Evolutionary conservation across 2,329 filamentous ascomycete species (phyloP).

Genomic region (Lachnellula suecica): DNA sequence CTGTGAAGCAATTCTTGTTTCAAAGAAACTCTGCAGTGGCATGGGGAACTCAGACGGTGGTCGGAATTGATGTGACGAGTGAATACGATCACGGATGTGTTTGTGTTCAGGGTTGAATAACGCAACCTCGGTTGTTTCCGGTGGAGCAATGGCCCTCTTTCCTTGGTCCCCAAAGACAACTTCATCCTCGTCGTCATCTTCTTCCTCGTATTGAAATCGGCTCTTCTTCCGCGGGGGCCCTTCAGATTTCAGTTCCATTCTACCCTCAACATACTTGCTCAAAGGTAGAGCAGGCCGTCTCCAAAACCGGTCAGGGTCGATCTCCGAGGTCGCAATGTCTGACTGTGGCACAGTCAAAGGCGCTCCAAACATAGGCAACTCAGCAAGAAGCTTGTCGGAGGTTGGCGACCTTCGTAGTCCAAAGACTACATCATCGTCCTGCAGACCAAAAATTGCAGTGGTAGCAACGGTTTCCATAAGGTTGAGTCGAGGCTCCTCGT

Average conservation of each 20-base stretch:
- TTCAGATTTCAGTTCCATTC: conserved; percentile 67
- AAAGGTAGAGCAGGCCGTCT: conserved; percentile 76
- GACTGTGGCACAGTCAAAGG: conserved; percentile 58
- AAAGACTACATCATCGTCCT: conserved; percentile 79
- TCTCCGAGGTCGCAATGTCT: conserved; percentile 56
- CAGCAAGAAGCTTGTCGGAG: conserved; percentile 73
- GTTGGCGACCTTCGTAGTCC: conserved; percentile 71
- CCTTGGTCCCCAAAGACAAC: conserved; percentile 30
- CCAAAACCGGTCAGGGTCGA: conserved; percentile 70
- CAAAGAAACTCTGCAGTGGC: conserved; percentile 88
- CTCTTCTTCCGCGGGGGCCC: conserved; percentile 73
- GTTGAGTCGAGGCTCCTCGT: conserved; percentile 31
- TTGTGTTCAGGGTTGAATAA: conserved; percentile 90
- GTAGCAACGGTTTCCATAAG: conserved; percentile 56
- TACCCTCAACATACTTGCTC: conserved; percentile 82
- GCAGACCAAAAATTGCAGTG: conserved; percentile 79
- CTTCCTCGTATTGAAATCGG: conserved; percentile 77
- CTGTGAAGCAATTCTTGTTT: conserved; percentile 81
- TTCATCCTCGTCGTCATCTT: conserved; percentile 63
- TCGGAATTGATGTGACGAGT: conserved; percentile 88
- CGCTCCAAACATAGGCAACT: conserved; percentile 77
- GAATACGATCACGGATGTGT: conserved; percentile 82
- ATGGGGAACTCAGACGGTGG: conserved; percentile 90
- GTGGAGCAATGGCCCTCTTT: conserved; percentile 49
- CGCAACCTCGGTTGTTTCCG: conserved; percentile 75